Evolutionary conservation across 2,329 filamentous ascomycete species (phyloP), one percentile per base, ranked within the genome.

Genomic region (Arthrobotrys sinensis): DNA sequence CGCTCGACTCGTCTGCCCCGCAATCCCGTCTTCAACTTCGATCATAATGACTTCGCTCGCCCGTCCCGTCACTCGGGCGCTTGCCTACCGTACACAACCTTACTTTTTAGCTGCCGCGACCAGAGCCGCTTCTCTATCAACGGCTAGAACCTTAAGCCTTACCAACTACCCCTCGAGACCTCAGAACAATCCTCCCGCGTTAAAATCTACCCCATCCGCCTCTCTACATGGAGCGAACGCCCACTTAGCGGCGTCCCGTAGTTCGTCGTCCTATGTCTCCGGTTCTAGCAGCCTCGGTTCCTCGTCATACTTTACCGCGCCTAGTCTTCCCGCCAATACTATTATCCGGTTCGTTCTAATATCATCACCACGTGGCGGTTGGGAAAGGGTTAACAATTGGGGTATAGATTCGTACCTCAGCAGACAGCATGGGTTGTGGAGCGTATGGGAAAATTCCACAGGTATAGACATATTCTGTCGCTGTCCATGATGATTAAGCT

Each of bases 361-460:
- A 21, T 21, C 21, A 21, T 6, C 16, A 7, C 12, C 14, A 45
- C 12, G 12, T 57, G 36, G 34, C 28, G 50, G 2, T 34, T 24
- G 16, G 12, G 10, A 40, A 12, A 34, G n/a, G 28, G 50, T 63
- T 19, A 62, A 38, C 48, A 52, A 69, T 52, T 43, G 52, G 38
- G 21, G 16, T 21, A 19, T 65, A 82, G 81, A 78, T 99, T 98
- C 85, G 96, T 99, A 48, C 96, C 96, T n/a, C 96, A 99, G 86
- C 96, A 99, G 87, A 98, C 95, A 82, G 96, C 96, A 85, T 99
- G 96, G 96, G 95, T 99, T 76, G 96, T 99, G 72, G 96, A 99
- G 89, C 94, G 96, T 83, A 99, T 99, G 96, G 96, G 96, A 82
- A 96, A 94, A 85, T 99, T 97, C 87, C 92, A 93, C 86, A 90